A percentile compares a stretch with the other conserved stretches of the same genome.
phyloP scores from a whole-genome alignment of 2,329 filamentous ascomycete species.

The Cadophora sp. region DNA sequence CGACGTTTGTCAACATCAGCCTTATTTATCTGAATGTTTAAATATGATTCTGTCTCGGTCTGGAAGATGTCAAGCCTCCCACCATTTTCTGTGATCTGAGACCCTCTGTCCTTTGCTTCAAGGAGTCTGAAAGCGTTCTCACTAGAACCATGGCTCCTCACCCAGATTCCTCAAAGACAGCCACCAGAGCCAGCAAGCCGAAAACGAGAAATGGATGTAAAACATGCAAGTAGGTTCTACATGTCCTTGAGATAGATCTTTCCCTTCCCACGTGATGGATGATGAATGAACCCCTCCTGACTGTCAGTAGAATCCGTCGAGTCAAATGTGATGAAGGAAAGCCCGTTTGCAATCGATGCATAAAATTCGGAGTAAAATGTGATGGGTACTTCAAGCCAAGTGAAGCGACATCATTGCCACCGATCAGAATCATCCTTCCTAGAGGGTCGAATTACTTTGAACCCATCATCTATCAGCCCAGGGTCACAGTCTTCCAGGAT shows the following conservation, averaged over 20 bases:
- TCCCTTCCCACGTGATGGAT: neutral
- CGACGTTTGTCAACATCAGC: neutral
- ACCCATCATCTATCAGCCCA: conserved; percentile 2
- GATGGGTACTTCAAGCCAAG: conserved; percentile 13
- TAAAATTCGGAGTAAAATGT: conserved; percentile 10
- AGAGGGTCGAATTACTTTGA: neutral
- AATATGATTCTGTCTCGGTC: neutral
- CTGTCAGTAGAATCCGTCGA: conserved; percentile 46
- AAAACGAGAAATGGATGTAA: conserved; percentile 13
- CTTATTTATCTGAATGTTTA: neutral
- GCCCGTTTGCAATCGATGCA: conserved; percentile 44
- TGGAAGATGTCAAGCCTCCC: neutral
- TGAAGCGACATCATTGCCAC: neutral
- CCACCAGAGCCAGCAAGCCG: conserved; percentile 2
- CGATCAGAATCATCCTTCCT: conserved; percentile 5
- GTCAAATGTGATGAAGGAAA: conserved; percentile 70
- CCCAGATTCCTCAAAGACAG: neutral
- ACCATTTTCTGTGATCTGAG: neutral
- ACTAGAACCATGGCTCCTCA: neutral
- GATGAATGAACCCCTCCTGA: neutral
- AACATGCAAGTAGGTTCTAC: conserved; percentile 21
- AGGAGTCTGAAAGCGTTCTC: neutral
- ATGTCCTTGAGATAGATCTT: neutral
- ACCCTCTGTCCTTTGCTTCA: neutral
- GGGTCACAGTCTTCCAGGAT: conserved; percentile 48